These are phyloP conservation scores for Stachybotrys elegans DNA, from an alignment of 2,329 filamentous ascomycete species.

Conservation along the genomic window DNA sequence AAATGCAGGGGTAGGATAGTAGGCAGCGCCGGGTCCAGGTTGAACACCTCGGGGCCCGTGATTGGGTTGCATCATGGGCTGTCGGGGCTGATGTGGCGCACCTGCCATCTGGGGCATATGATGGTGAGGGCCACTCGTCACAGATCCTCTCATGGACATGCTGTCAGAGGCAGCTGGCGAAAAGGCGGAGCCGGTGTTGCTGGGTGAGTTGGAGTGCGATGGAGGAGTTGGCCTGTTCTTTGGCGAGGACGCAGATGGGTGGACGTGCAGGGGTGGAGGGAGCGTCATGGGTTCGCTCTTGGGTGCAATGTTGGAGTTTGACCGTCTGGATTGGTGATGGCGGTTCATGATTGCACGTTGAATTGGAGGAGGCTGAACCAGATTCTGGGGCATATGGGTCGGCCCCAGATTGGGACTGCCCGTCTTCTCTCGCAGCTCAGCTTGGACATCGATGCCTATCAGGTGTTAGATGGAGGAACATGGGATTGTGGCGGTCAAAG, in stretches of 20 bases:
- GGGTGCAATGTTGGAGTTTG: slow-evolving; percentile 68
- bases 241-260: slow-evolving; percentile 57
- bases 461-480: slow-evolving; percentile 1
- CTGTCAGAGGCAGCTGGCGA: slow-evolving; percentile 41
- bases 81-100: slow-evolving; percentile 17
- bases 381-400: slow-evolving; percentile 61
- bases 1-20: slow-evolving; percentile 77
- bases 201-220: slow-evolving; percentile 63
- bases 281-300: slow-evolving; percentile 57
- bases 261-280: slow-evolving; percentile 38
- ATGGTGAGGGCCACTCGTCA: slow-evolving; percentile 24
- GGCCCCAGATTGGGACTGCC: slow-evolving; percentile 75
- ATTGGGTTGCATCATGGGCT: slow-evolving; percentile 28
- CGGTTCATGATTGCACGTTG: slow-evolving; percentile 78
- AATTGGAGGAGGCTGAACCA: slow-evolving; percentile 69
- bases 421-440: slow-evolving; percentile 88
- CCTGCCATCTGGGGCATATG: slow-evolving; percentile 23
- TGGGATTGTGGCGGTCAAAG: not conserved
- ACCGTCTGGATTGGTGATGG: slow-evolving; percentile 69
- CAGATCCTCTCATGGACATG: slow-evolving; percentile 37
- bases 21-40: slow-evolving; percentile 43
- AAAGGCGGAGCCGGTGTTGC: slow-evolving; percentile 41
- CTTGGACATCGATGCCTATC: slow-evolving; percentile 96
- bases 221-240: slow-evolving; percentile 78
- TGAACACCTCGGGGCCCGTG: slow-evolving; percentile 27